These are phyloP conservation scores for Euphorbia tirucalli DNA, from an alignment of 345 rosid genomes.

Conservation along the genomic window DNA sequence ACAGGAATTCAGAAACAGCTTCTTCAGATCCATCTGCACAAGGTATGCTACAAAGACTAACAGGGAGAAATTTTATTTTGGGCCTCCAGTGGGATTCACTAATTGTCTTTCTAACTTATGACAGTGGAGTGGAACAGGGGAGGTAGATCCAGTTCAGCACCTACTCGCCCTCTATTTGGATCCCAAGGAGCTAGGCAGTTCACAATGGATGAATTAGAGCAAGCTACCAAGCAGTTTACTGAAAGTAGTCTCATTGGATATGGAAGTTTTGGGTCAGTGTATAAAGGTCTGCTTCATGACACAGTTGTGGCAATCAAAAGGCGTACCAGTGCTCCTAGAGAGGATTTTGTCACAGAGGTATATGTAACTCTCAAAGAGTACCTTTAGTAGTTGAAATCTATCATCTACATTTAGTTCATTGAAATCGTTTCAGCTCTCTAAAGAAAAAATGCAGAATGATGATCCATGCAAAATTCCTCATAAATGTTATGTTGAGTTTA, in stretches of 20 bases:
- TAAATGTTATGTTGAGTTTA: too few species aligned
- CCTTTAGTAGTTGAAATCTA: not conserved
- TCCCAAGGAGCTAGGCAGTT: slow-evolving; percentile 39
- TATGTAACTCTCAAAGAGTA: not conserved
- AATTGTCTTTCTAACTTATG: slow-evolving; percentile 4
- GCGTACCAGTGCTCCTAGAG: slow-evolving; percentile 35
- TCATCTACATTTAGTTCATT: too few species aligned
- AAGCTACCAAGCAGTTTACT: slow-evolving; percentile 52
- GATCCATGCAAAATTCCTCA: not conserved
- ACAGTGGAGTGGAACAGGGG: slow-evolving; percentile 44
- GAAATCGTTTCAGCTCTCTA: too few species aligned
- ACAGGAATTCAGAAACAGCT: slow-evolving; percentile 49
- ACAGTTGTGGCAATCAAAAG: slow-evolving; percentile 54
- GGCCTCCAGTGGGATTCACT: not conserved
- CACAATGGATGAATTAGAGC: slow-evolving; percentile 54
- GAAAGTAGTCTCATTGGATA: slow-evolving; percentile 45
- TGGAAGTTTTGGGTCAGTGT: slow-evolving; percentile 56
- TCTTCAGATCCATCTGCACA: slow-evolving; percentile 59
- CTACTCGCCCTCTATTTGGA: slow-evolving; percentile 26
- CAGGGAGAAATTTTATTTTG: not conserved
- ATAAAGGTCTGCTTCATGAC: slow-evolving; percentile 48
- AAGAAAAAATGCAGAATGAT: too few species aligned
- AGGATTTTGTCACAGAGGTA: slow-evolving; percentile 55
- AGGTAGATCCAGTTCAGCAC: slow-evolving; percentile 35
- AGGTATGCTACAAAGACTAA: slow-evolving; percentile 27